A percentile compares a stretch with the other conserved stretches of the same genome.
Evolutionary conservation across 352 stramenopile species (phyloP).

Genomic region (Globisporangium alternatum): DNA sequence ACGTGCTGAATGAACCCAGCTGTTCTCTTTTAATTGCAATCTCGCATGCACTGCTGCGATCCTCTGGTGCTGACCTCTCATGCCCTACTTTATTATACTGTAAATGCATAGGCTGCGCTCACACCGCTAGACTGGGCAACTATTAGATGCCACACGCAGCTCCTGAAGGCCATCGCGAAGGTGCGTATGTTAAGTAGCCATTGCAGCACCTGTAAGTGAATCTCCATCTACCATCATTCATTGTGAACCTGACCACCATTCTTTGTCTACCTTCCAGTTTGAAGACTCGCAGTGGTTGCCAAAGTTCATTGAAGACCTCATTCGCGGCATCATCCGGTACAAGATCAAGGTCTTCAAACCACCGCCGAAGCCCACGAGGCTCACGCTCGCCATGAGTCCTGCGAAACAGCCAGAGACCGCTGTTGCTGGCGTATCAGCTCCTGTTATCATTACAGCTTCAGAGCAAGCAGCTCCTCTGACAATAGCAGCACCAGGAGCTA

Average conservation of each 20-base stretch:
- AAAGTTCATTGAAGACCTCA: slow-evolving; percentile 69
- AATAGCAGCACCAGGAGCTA: neutral
- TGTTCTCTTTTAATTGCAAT: no score
- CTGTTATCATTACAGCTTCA: neutral
- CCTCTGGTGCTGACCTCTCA: neutral
- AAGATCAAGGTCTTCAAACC: slow-evolving; percentile 76
- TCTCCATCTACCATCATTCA: neutral
- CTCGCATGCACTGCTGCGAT: no score
- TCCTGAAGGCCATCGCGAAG: slow-evolving; percentile 58
- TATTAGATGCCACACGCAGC: slow-evolving; percentile 37
- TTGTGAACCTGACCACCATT: neutral
- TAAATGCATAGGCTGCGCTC: slow-evolving; percentile 23
- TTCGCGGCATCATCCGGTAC: slow-evolving; percentile 67
- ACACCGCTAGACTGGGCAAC: slow-evolving; percentile 59
- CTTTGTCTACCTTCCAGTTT: slow-evolving; percentile 23
- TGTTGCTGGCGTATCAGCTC: neutral
- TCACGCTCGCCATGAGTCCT: slow-evolving; percentile 1
- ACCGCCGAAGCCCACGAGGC: slow-evolving; percentile 23
- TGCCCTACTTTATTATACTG: no score
- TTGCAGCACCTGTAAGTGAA: neutral
- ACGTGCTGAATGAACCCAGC: no score
- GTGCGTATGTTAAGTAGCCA: slow-evolving; percentile 12
- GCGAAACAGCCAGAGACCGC: slow-evolving; percentile 5
- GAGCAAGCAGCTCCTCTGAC: neutral
- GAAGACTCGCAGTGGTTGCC: slow-evolving; percentile 63